Conservation (phyloP, 148 eudicot genomes). For the Hydrangea macrophylla region DNA sequence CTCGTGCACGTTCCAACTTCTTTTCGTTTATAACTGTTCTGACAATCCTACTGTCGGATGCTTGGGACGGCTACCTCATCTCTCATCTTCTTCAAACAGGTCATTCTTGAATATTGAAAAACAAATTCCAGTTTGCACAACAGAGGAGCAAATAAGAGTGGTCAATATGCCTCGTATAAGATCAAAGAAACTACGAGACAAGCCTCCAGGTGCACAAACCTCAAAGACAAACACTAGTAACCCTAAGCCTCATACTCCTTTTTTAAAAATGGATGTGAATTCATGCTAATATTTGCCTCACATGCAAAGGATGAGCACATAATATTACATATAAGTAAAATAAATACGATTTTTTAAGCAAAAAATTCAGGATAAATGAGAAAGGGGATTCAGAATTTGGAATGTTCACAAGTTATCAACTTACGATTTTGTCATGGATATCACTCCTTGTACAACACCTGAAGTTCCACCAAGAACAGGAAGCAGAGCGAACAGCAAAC, state of each 20-base stretch:
- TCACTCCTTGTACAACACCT: slow-evolving; percentile 46
- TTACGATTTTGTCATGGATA: slow-evolving; percentile 91
- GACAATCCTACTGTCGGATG: not conserved
- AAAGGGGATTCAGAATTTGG: not conserved
- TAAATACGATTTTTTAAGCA: not conserved
- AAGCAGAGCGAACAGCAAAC: slow-evolving; percentile 48
- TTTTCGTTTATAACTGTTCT: not conserved
- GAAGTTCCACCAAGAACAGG: slow-evolving; percentile 57
- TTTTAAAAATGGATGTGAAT: not conserved
- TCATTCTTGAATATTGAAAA: not conserved
- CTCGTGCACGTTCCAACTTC: no score
- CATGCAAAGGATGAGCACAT: not conserved
- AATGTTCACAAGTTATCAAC: slow-evolving; percentile 20
- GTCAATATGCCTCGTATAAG: not conserved
- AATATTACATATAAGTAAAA: not conserved
- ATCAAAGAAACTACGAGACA: not conserved
- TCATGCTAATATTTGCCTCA: not conserved
- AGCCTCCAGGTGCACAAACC: not conserved
- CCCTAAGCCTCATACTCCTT: not conserved
- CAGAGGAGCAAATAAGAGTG: not conserved
- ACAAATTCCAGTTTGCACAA: not conserved
- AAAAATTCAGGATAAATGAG: not conserved
- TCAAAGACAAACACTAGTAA: not conserved
- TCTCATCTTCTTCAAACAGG: not conserved
- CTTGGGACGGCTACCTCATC: not conserved